Base-by-base conservation (phyloP, 2,329 filamentous ascomycete genomes). In the Colletotrichum sublineola region DNA sequence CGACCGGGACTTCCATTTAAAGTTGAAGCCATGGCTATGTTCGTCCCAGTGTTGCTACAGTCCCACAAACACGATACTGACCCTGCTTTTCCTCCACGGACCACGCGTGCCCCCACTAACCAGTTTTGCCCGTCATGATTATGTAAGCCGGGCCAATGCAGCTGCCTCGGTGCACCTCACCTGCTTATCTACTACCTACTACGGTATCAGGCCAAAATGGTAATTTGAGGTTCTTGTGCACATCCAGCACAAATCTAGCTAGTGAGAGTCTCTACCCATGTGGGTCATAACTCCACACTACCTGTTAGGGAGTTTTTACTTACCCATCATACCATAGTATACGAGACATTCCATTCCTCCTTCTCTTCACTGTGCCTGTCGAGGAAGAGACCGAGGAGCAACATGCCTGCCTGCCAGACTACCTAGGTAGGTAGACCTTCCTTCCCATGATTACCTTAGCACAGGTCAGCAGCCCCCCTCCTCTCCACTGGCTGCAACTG, bases 11-110 rank as follows among this genome's bases (percentile, higher is more conserved):
- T 46, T 60, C 12, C 67, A 66, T 33, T 58, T 55, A 70, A 38
- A 69, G 67, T 69, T 66, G 62, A 60, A 64, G 67, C 67, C 61
- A 60, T 44, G 44, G 55, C 67, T 60, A 53, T 53, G 58, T 65
- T 69, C 42, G 60, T 50, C 20, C 33, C 44, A 24, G 58, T 33
- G 18, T 61, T 33, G 52, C 15, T 5, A 55, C 5, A 20, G 52
- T 56, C 66, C 66, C 66, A 68, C 60, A 57, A 44, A 18, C 66
- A 50, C 36, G 46, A 57, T 38, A 38, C 36, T 42, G 40, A 9
- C 42, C 44, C 42, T 29, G 8, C 14, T 20, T 6, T 31, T 38
- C 33, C 18, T 56, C 31, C 33, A 52, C 24, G 18, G 48, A 33
- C 31, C 53, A 56, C 53, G 53, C 53, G 20, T 12, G 31, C n/a